A percentile compares a stretch with the other conserved stretches of the same genome.
These are phyloP conservation scores for Psidium friedrichsthalianum DNA, from an alignment of 345 rosid genomes.

Conservation along the genomic window DNA sequence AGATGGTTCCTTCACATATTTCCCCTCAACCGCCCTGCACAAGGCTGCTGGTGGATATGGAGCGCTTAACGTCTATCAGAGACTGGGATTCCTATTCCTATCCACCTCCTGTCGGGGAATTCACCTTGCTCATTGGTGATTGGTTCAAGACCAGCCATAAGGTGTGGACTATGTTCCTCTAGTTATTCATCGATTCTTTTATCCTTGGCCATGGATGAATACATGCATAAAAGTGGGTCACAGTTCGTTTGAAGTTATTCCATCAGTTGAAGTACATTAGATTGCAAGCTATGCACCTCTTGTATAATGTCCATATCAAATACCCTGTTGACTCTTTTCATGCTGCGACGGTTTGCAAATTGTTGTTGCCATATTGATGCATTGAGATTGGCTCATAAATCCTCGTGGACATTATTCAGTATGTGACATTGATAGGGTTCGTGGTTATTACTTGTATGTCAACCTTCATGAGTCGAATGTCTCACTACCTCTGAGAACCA, in stretches of 20 bases:
- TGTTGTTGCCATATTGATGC: neutral
- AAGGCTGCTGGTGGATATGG: conserved; percentile 88
- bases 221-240: neutral
- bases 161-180: conserved; percentile 18
- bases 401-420: neutral
- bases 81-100: conserved; percentile 77
- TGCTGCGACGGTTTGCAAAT: neutral
- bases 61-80: conserved; percentile 44
- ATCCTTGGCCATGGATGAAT: neutral
- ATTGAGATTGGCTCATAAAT: neutral
- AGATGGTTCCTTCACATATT: conserved; percentile 73
- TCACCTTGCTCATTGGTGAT: conserved; percentile 75
- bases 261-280: neutral
- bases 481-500: neutral
- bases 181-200: neutral
- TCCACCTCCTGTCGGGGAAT: conserved; percentile 51
- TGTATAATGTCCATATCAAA: neutral
- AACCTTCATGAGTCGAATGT: neutral
- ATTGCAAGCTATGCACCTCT: neutral
- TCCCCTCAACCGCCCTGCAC: conserved; percentile 73
- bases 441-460: neutral
- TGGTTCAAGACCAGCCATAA: conserved; percentile 76
- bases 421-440: neutral
- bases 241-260: neutral
- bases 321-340: neutral